Conservation (phyloP, 305 asterid genomes). For the Ilex paraguariensis region DNA sequence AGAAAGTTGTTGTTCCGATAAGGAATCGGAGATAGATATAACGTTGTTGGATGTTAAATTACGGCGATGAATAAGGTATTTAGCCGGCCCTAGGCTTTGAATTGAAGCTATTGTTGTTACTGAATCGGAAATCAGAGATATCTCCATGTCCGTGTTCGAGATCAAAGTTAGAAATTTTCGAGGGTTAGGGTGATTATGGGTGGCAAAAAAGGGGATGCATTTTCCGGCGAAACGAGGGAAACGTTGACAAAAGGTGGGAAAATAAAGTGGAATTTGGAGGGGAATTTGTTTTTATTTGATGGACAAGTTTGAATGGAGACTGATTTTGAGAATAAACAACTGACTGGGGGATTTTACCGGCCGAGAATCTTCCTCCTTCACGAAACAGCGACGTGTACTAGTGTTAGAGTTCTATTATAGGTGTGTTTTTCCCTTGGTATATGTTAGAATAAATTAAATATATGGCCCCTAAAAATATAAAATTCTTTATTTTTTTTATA, state of each 20-base stretch:
- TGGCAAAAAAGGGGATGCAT: conserved; percentile 14
- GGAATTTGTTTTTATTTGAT: too few species aligned
- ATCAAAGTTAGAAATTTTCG: conserved; percentile 16
- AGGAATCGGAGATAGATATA: conserved; percentile 37
- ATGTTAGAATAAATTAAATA: too few species aligned
- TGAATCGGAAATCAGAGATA: conserved; percentile 50
- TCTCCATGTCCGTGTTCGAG: conserved; percentile 45
- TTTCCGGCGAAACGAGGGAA: neutral
- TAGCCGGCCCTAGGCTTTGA: conserved; percentile 41
- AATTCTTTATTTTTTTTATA: too few species aligned
- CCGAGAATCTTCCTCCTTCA: too few species aligned
- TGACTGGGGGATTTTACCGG: too few species aligned
- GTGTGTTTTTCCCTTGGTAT: too few species aligned
- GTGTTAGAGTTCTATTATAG: too few species aligned
- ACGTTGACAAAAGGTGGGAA: neutral
- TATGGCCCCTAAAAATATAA: too few species aligned
- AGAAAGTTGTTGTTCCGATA: conserved; percentile 36
- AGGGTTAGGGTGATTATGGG: neutral
- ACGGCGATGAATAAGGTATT: conserved; percentile 35
- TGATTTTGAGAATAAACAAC: too few species aligned
- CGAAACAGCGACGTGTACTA: too few species aligned
- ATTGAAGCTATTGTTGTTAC: conserved; percentile 42
- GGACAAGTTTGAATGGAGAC: too few species aligned
- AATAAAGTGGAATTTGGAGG: too few species aligned
- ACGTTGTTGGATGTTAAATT: conserved; percentile 10